Evolutionary conservation across 257 asterid genomes (phyloP).

Genomic region (Voacanga thouarsii): DNA sequence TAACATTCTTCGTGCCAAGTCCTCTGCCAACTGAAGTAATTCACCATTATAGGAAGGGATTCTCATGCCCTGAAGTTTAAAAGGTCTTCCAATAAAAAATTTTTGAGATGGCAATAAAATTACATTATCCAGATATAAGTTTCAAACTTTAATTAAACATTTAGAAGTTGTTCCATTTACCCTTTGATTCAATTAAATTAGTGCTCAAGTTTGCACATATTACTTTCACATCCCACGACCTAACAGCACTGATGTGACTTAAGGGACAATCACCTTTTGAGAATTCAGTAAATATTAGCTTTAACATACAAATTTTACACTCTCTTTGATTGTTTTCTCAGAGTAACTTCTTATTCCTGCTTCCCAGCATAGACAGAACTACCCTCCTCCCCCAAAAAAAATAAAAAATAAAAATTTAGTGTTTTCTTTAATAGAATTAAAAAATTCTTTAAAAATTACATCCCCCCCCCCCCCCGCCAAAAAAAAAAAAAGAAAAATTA

Average conservation of each 20-base stretch:
- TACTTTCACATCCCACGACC: not conserved
- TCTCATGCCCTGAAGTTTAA: slow-evolving; percentile 81
- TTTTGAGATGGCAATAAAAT: not conserved
- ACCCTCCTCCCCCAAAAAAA: no score
- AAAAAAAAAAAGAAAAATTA: no score
- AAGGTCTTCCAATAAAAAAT: slow-evolving; percentile 6
- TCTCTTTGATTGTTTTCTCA: not conserved
- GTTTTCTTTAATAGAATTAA: no score
- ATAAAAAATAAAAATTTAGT: no score
- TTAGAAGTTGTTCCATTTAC: not conserved
- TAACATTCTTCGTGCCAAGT: slow-evolving; percentile 83
- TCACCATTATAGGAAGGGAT: slow-evolving; percentile 82
- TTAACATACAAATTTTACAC: not conserved
- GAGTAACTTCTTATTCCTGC: not conserved
- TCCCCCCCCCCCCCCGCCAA: no score
- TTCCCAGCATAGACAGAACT: no score
- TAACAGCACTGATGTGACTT: not conserved
- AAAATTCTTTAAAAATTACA: no score
- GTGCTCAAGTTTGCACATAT: not conserved
- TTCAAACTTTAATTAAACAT: not conserved
- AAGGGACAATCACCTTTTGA: not conserved
- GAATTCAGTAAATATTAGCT: not conserved
- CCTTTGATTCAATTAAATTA: not conserved
- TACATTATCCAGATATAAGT: not conserved
- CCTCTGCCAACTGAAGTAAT: slow-evolving; percentile 88